phyloP scores from a whole-genome alignment of 2,329 filamentous ascomycete genomes.

The Sporothrix variecibatus region DNA sequence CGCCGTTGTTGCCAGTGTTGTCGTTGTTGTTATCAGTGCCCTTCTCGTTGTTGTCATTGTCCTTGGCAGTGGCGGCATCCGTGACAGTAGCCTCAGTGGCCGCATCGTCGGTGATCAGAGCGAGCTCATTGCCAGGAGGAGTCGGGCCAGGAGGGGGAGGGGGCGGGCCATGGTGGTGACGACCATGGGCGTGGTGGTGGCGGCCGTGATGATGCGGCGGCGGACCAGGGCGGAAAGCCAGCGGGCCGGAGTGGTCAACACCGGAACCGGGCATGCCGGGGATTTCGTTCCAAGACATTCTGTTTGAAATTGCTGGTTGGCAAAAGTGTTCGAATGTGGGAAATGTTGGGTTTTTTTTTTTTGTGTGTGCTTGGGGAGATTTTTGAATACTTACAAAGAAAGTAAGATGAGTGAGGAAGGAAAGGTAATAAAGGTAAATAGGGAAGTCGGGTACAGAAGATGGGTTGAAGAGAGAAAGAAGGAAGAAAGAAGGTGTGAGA shows the following conservation, averaged over 20 bases:
- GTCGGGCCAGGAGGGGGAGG: constrained; percentile 13
- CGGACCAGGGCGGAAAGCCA: constrained; percentile 28
- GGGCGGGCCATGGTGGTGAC: constrained; percentile 27
- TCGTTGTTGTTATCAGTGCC: not conserved
- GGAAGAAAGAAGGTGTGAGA: not conserved
- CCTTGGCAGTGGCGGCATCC: not conserved
- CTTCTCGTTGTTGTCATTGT: constrained; percentile 13
- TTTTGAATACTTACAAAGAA: constrained; percentile 3
- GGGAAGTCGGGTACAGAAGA: not conserved
- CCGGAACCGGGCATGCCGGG: constrained; percentile 33
- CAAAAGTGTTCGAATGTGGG: constrained; percentile 1
- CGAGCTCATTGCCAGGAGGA: not conserved
- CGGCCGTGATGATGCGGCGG: constrained; percentile 26
- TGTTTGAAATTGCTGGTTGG: constrained; percentile 1
- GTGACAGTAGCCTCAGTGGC: not conserved
- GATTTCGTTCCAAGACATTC: constrained; percentile 19
- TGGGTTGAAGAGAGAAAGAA: constrained; percentile 9
- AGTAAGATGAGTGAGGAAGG: not conserved
- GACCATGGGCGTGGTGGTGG: constrained; percentile 24
- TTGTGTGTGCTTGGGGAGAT: not conserved
- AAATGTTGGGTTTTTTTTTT: not conserved
- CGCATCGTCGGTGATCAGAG: not conserved
- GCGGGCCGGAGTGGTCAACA: constrained; percentile 40
- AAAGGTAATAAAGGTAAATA: not conserved
- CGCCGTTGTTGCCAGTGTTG: not conserved